Percentiles rank a stretch among this genome's conserved stretches.
These are phyloP conservation scores for Ascochyta viciae-villosae DNA, from an alignment of 2,329 filamentous ascomycete genomes.

Conservation along the genomic window DNA sequence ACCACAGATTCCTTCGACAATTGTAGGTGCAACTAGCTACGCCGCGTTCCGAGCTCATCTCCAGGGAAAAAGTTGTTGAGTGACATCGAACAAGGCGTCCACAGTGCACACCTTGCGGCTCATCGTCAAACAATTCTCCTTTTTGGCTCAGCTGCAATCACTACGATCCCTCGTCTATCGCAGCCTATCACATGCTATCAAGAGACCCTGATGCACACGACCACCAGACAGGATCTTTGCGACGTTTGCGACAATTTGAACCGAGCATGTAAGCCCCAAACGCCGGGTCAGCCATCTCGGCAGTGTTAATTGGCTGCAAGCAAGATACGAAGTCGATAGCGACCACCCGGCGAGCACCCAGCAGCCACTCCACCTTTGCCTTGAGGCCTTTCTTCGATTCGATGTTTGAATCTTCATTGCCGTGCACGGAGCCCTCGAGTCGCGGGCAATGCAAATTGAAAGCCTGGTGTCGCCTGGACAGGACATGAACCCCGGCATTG, in stretches of 20 bases:
- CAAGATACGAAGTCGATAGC: constrained; percentile 2
- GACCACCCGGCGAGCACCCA: constrained; percentile 11
- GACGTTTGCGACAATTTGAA: constrained; percentile 10
- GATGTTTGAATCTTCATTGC: not conserved
- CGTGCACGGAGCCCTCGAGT: constrained; percentile 5
- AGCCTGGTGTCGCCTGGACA: not conserved
- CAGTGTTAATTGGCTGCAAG: constrained; percentile 24
- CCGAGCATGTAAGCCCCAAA: constrained; percentile 8
- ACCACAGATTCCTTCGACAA: not conserved
- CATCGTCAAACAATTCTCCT: constrained; percentile 7
- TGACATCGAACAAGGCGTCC: constrained; percentile 2
- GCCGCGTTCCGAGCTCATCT: not conserved
- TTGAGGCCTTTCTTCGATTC: constrained; percentile 15
- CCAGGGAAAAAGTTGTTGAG: not conserved
- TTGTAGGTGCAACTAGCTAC: not conserved
- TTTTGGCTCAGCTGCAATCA: not conserved
- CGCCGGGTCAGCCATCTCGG: constrained; percentile 17
- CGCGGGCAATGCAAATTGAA: constrained; percentile 1
- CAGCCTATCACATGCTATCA: constrained; percentile 15
- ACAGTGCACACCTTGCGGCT: constrained; percentile 10
- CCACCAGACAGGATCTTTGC: constrained; percentile 14
- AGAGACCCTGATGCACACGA: constrained; percentile 11
- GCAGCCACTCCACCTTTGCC: constrained; percentile 3
- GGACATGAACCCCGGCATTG: constrained; percentile 7
- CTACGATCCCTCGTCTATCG: constrained; percentile 11